Evolutionary conservation across 2,329 filamentous ascomycete species (phyloP), one percentile per base, ranked within the genome.

Genomic region (Lachnellula subtilissima): DNA sequence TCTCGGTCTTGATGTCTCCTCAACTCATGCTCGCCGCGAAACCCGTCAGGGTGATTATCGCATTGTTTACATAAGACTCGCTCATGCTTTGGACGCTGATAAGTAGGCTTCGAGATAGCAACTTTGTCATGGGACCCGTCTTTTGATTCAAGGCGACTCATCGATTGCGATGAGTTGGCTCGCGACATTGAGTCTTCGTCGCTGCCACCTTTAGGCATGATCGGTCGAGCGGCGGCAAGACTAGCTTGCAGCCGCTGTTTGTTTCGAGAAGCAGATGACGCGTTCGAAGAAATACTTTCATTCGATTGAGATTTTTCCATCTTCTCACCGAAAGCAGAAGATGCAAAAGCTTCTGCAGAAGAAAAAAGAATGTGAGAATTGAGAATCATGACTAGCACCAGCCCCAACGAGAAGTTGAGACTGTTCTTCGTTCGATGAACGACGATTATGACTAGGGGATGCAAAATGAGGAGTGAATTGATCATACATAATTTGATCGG

Each of bases 21-120:
- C 49, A 91, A 78, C 71, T 97, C 92, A 71, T 96, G 92, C 54
- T 95, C 91, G 56, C 92, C 92, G 47, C 92, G 87, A 71, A 96
- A 97, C 5, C 92, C 91, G 58, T 91, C 86, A 2, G 88, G 88
- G 58, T 93, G 86, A 65, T 91, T 88, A 62, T 86, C 85, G 75
- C 92, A 97, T 64, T 87, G 82, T 17, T 78, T 76, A 71, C 92
- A 97, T 46, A 55, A 59, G 9, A 68, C 65, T 47, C 67, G 66
- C 54, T 66, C 65, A 57, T 71, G 69, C 49, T 68, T 68, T 22
- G 69, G 69, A 53, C 69, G 67, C 59, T 69, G 65, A 56, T 71
- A 71, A 52, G 62, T 61, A 48, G 61, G 56, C 56, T 69, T 70
- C n/a, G 66, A 62, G 36, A 70, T 67, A 58, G 61, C 63, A 60